phyloP scores from a whole-genome alignment of 2,329 filamentous ascomycete species.

The Graphiopsis chlorocephala region DNA sequence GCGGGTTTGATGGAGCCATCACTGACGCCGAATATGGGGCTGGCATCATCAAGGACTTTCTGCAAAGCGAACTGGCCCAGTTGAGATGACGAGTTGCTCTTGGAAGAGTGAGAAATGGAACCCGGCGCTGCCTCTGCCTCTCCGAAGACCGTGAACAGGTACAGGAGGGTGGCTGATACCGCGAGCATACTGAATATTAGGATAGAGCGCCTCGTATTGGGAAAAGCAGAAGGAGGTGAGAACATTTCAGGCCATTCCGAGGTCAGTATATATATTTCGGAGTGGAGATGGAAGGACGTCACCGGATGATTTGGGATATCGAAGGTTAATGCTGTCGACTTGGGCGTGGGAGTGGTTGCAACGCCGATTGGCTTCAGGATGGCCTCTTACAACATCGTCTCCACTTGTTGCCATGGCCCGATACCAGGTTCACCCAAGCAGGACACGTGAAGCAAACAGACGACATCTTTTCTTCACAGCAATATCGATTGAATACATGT shows the following conservation, averaged over 20 bases:
- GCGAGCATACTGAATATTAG: conserved; percentile 11
- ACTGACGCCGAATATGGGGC: conserved; percentile 43
- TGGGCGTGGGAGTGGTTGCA: background rate
- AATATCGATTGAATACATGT: background rate
- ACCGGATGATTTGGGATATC: background rate
- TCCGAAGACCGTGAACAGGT: conserved; percentile 10
- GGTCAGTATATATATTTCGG: background rate
- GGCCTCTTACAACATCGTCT: background rate
- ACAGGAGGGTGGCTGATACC: conserved; percentile 6
- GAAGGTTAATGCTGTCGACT: background rate
- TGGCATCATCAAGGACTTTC: conserved; percentile 43
- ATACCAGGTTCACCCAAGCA: background rate
- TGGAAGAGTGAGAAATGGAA: background rate
- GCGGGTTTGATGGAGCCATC: conserved; percentile 20
- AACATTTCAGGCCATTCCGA: conserved; percentile 10
- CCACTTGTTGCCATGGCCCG: background rate
- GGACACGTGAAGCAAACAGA: background rate
- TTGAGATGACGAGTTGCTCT: background rate
- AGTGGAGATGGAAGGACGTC: background rate
- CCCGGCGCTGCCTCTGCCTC: background rate
- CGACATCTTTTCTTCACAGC: background rate
- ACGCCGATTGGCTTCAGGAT: conserved; percentile 8
- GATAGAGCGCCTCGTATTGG: background rate
- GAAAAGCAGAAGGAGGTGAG: background rate
- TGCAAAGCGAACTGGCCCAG: conserved; percentile 41